Conservation (phyloP, 139 green algal genomes). For the Microglena sp. region DNA sequence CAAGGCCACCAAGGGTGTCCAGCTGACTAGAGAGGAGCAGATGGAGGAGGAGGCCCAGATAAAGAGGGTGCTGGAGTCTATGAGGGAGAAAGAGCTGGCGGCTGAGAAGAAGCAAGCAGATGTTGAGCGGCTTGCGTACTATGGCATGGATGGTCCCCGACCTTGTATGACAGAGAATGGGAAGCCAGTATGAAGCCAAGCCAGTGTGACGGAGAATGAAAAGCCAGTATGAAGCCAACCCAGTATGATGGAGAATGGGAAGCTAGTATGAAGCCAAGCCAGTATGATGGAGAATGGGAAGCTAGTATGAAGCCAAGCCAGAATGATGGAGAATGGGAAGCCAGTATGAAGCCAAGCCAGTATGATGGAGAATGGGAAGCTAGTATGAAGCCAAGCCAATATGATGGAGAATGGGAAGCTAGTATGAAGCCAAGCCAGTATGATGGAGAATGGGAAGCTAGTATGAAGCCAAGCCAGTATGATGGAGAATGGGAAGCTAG, state of each 20-base stretch:
- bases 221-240: too few species aligned
- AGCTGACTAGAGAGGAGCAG: background rate
- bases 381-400: too few species aligned
- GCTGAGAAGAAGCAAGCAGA: background rate
- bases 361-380: too few species aligned
- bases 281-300: too few species aligned
- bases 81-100: background rate
- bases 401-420: too few species aligned
- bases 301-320: too few species aligned
- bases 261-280: too few species aligned
- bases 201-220: too few species aligned
- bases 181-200: slow-evolving; percentile 4
- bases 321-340: slow-evolving; percentile 1
- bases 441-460: too few species aligned
- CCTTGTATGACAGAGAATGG: slow-evolving; percentile 4
- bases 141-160: slow-evolving; percentile 9
- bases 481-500: background rate
- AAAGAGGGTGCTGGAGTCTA: background rate
- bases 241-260: too few species aligned
- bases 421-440: too few species aligned
- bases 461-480: slow-evolving; percentile 1
- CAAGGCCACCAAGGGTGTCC: background rate
- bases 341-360: slow-evolving; percentile 4
- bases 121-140: slow-evolving; percentile 5
- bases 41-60: slow-evolving; percentile 2